Percentiles rank a stretch among this genome's conserved stretches.
These are phyloP conservation scores for Cutaneotrichosporon sp. DNA, from an alignment of 1,284 basidiomycete genomes.

Conservation along the genomic window DNA sequence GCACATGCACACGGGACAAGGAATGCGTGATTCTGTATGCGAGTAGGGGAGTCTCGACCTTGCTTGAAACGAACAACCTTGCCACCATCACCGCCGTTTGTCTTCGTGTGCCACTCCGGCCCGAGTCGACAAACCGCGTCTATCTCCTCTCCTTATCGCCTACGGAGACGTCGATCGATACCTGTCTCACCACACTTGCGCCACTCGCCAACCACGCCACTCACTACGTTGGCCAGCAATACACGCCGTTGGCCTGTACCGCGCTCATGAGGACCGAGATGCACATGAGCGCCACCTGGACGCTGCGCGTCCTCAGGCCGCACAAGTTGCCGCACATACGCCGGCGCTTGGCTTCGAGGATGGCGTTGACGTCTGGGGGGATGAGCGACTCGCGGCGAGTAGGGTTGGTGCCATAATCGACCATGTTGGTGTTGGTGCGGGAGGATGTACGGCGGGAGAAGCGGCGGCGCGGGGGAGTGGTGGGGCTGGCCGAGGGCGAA, in stretches of 20 bases:
- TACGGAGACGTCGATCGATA: too few relatives aligned
- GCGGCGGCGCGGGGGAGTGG: not conserved
- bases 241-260: constrained; percentile 53
- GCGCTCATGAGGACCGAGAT: constrained; percentile 41
- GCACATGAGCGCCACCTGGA: constrained; percentile 40
- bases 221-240: constrained; percentile 53
- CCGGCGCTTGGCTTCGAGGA: constrained; percentile 35
- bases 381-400: constrained; percentile 9
- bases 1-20: not conserved
- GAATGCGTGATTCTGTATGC: not conserved
- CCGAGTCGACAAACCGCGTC: too few relatives aligned
- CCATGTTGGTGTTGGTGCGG: not conserved
- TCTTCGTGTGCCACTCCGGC: too few relatives aligned
- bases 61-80: too few relatives aligned
- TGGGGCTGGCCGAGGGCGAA: not conserved
- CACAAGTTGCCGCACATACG: constrained; percentile 9
- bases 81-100: too few relatives aligned
- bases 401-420: constrained; percentile 8
- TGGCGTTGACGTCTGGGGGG: constrained; percentile 35
- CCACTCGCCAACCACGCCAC: constrained; percentile 6
- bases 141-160: too few relatives aligned
- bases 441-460: not conserved
- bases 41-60: too few relatives aligned
- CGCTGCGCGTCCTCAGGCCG: constrained; percentile 22
- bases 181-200: too few relatives aligned